phyloP scores from a whole-genome alignment of 1,284 basidiomycete species.

The Gomphus bonarii region DNA sequence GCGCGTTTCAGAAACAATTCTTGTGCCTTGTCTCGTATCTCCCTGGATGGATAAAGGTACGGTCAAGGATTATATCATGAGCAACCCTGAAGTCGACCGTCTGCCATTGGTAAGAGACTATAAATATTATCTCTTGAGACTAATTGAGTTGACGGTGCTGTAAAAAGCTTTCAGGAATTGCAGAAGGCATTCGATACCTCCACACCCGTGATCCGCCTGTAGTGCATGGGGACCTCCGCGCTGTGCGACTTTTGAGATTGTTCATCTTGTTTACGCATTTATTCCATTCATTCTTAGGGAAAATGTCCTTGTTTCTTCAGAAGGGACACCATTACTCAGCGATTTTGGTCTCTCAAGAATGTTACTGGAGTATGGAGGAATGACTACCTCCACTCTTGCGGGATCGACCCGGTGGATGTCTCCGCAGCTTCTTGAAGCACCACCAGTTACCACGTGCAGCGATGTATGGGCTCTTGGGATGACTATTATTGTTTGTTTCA shows the following conservation, averaged over 20 bases:
- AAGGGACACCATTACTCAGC: not conserved
- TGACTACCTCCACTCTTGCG: not conserved
- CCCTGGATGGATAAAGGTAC: slow-evolving; percentile 7
- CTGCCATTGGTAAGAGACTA: not conserved
- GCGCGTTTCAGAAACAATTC: not conserved
- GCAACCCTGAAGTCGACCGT: not conserved
- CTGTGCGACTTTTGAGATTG: not conserved
- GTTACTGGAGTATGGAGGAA: not conserved
- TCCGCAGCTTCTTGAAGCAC: not conserved
- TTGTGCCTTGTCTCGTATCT: not conserved
- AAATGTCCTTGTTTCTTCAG: not conserved
- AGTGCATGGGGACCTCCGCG: not conserved
- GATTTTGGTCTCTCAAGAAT: slow-evolving; percentile 3
- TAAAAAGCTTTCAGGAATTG: not conserved
- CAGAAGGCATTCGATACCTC: too few species aligned
- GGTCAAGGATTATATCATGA: not conserved
- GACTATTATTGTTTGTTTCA: slow-evolving; percentile 1
- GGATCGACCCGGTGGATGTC: slow-evolving; percentile 3
- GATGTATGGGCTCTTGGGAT: slow-evolving; percentile 5
- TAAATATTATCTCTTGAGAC: not conserved
- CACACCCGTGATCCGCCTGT: not conserved
- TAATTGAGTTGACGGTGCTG: too few species aligned
- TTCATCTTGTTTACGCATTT: not conserved
- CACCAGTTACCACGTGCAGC: not conserved
- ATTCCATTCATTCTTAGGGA: not conserved